These are phyloP conservation scores for Metarhizium humberi DNA, from an alignment of 2,329 filamentous ascomycete species.

Conservation along the genomic window DNA sequence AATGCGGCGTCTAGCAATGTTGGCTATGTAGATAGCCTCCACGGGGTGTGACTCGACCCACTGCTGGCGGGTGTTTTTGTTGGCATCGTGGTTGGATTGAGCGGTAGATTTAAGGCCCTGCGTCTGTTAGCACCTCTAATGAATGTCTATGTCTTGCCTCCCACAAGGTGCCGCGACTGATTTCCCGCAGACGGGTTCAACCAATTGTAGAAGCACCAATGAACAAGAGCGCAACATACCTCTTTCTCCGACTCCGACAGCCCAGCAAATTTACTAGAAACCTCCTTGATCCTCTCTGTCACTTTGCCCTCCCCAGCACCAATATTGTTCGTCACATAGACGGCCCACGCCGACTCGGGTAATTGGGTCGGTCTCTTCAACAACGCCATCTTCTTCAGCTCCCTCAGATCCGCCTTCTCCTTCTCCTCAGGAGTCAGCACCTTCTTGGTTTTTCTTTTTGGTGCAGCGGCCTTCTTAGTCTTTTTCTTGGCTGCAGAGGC, in stretches of 20 bases:
- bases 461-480: conserved; percentile 21
- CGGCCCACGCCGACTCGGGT: conserved; percentile 23
- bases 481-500: conserved; percentile 32
- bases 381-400: conserved; percentile 32
- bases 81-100: conserved; percentile 30
- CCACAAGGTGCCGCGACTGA: background rate
- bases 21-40: conserved; percentile 33
- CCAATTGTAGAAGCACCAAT: background rate
- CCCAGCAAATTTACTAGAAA: conserved; percentile 26
- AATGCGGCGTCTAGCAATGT: conserved; percentile 35
- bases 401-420: conserved; percentile 20
- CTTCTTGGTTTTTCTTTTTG: conserved; percentile 30
- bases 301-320: conserved; percentile 7
- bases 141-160: background rate
- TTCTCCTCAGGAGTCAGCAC: conserved; percentile 28
- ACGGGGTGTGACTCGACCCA: conserved; percentile 39
- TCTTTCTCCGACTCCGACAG: conserved; percentile 31
- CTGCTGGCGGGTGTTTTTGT: conserved; percentile 29
- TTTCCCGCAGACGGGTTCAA: background rate
- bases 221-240: conserved; percentile 26
- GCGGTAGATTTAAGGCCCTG: conserved; percentile 23
- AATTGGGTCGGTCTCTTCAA: conserved; percentile 27
- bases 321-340: conserved; percentile 28
- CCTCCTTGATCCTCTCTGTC: conserved; percentile 12
- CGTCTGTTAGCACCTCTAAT: background rate